Base-by-base conservation (phyloP, 1,139 yeast species). In the Pichia sp. region DNA sequence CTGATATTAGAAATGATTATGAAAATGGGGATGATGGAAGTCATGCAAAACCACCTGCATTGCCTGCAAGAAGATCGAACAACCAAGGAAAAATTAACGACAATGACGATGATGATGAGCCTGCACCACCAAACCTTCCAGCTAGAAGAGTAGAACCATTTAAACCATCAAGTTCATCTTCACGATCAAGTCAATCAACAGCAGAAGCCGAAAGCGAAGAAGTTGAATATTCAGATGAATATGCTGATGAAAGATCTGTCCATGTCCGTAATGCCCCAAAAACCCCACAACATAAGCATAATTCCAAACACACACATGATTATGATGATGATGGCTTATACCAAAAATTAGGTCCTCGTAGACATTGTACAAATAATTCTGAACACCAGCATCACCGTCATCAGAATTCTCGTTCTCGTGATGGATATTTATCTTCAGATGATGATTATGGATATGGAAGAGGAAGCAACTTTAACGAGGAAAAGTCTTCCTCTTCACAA, bases 201-300 rank as follows among this genome's bases (percentile, higher is more conserved):
- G 26, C 35, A 18, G 43, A 31, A 29, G 43, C 47, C 1, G 40
- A 35, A 31, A 44, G 40, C 29, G 45, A 42, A 38, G 48, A 37
- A 7, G 44, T 41, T 25, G 35, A 44, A 26, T 40, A 37, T 3
- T 40, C 43, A 10, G 40, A 42, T 36, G 46, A 36, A 35, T 30
- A 45, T 25, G 45, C 34, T 5, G 47, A 48, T 18, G 45, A 48
- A 10, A 40, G 52, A n/a, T 50, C 53, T 4, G 38, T 50, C 28
- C 50, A 48, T 37, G 46, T 51, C 10, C 40, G 6, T 18, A 37
- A 33, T 5, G 40, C 39, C 18, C 44, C 47, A 7, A 43, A 42
- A 32, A 39, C 46, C 6, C 34, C 39, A 8, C 32, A 30, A n/a
- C 33, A 28, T n/a, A 37, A 29, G 9, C 39, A 34, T 10, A 33